phyloP scores from a whole-genome alignment of 208 protist genomes.

The Leptomonas seymouri region DNA sequence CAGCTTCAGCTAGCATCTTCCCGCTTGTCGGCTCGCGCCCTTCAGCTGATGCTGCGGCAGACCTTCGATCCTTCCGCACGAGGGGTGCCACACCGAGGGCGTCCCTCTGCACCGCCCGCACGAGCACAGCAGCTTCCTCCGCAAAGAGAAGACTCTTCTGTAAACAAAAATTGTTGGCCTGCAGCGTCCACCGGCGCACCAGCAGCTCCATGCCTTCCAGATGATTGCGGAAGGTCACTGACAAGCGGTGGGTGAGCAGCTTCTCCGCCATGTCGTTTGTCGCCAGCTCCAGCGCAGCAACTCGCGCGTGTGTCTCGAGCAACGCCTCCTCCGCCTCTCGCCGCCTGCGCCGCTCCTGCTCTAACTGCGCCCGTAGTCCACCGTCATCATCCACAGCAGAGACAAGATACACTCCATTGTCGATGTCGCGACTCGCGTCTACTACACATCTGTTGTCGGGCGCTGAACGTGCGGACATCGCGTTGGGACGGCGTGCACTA shows the following conservation, averaged over 20 bases:
- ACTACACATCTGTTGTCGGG: neutral
- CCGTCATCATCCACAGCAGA: neutral
- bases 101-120: slow-evolving; percentile 43
- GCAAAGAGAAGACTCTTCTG: slow-evolving; percentile 66
- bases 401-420: neutral
- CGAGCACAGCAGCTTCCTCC: slow-evolving; percentile 45
- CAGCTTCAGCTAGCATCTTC: neutral
- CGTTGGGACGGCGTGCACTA: neutral
- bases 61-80: neutral
- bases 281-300: slow-evolving; percentile 46
- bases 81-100: slow-evolving; percentile 23
- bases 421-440: neutral
- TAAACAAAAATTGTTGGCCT: slow-evolving; percentile 37
- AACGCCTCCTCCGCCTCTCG: slow-evolving; percentile 37
- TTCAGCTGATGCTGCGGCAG: neutral
- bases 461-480: neutral
- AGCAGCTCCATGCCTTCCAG: slow-evolving; percentile 44
- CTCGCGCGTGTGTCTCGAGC: slow-evolving; percentile 26
- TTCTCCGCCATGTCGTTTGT: slow-evolving; percentile 56
- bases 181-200: slow-evolving; percentile 23
- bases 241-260: slow-evolving; percentile 42
- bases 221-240: slow-evolving; percentile 35
- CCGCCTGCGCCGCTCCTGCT: slow-evolving; percentile 20
- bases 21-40: neutral
- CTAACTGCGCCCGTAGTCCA: neutral